Conservation (phyloP, 352 stramenopile species). For the Globisporangium okanoganense region DNA sequence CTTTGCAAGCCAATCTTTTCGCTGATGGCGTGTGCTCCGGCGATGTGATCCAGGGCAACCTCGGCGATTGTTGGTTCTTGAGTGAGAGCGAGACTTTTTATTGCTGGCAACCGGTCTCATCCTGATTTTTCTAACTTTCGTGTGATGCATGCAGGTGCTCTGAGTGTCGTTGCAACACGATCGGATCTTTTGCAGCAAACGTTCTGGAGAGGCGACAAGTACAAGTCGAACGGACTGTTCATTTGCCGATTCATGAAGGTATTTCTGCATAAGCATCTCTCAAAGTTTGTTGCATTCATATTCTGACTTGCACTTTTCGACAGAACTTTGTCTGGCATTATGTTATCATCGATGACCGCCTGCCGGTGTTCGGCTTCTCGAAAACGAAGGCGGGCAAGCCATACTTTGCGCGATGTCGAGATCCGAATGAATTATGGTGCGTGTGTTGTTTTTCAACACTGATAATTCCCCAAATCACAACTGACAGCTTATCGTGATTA, state of each 20-base stretch:
- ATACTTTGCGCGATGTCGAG: conserved; percentile 79
- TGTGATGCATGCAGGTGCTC: conserved; percentile 40
- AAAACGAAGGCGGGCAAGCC: conserved; percentile 79
- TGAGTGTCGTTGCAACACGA: conserved; percentile 85
- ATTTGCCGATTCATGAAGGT: conserved; percentile 93
- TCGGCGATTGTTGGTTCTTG: conserved; percentile 93
- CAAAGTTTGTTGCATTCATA: not conserved
- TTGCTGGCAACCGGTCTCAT: not conserved
- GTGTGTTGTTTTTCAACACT: conserved; percentile 3
- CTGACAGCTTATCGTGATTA: not conserved
- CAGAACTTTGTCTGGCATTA: conserved; percentile 90
- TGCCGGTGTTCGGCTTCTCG: conserved; percentile 83
- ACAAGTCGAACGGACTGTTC: conserved; percentile 78
- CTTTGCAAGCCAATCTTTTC: conserved; percentile 68
- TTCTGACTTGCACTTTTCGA: not conserved
- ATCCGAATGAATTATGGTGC: conserved; percentile 87
- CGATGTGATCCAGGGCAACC: conserved; percentile 87
- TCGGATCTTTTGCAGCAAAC: conserved; percentile 74
- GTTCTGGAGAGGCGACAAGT: conserved; percentile 72
- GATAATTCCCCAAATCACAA: not conserved
- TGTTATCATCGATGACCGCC: conserved; percentile 89
- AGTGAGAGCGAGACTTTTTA: conserved; percentile 24
- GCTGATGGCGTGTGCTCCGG: conserved; percentile 65
- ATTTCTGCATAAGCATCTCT: not conserved
- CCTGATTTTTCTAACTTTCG: not conserved